Evolutionary conservation across 805 yeast genomes (phyloP).

Genomic region (Candida multigemmis): DNA sequence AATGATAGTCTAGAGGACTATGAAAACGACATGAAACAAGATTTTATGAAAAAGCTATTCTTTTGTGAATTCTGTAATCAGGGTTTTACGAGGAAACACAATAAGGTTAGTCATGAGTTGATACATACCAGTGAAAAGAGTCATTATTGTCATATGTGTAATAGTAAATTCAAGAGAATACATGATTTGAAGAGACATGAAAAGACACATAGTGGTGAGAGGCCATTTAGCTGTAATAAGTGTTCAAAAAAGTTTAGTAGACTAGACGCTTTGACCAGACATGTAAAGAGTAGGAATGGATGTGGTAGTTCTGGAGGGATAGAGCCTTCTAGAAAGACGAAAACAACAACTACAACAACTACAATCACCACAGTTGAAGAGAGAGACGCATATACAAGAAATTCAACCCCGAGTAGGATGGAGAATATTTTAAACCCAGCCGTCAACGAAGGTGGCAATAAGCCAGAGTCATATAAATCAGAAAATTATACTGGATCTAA

Average conservation of each 20-base stretch:
- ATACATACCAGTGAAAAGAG: constrained; percentile 63
- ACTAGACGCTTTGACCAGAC: constrained; percentile 69
- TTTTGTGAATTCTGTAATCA: constrained; percentile 54
- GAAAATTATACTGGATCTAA: too few relatives aligned
- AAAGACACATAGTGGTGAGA: constrained; percentile 69
- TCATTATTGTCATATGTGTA: constrained; percentile 53
- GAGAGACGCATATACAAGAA: too few relatives aligned
- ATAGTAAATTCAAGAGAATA: constrained; percentile 54
- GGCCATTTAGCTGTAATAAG: constrained; percentile 50
- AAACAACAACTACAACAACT: constrained; percentile 4
- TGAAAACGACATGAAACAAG: too few relatives aligned
- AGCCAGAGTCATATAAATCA: too few relatives aligned
- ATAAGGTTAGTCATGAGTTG: constrained; percentile 61
- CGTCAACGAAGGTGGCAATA: too few relatives aligned
- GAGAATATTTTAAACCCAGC: too few relatives aligned
- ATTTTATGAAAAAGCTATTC: too few relatives aligned
- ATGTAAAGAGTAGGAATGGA: constrained; percentile 38
- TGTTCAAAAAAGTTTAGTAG: constrained; percentile 66
- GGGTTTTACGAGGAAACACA: constrained; percentile 63
- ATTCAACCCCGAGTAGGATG: too few relatives aligned
- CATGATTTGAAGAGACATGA: constrained; percentile 74
- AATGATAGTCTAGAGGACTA: too few relatives aligned
- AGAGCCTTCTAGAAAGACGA: constrained; percentile 1
- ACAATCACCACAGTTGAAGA: constrained; percentile 4
- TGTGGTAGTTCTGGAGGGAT: constrained; percentile 11